These are phyloP conservation scores for Houttuynia cordata DNA, from an alignment of 164 flowering plant genomes.

Conservation along the genomic window DNA sequence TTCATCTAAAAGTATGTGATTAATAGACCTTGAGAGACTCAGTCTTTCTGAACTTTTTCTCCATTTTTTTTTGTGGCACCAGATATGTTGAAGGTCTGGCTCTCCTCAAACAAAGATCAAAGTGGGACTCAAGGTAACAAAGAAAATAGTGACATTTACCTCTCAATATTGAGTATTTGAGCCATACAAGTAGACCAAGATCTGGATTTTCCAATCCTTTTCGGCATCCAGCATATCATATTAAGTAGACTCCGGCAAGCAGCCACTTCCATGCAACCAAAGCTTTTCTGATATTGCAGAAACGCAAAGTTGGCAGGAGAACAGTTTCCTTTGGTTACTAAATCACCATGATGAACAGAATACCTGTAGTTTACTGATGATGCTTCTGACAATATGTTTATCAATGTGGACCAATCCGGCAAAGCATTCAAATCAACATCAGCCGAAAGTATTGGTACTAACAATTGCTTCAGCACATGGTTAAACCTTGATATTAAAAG, in stretches of 20 bases:
- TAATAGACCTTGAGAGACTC: too few relatives aligned
- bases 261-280: slow-evolving; percentile 8
- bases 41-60: too few relatives aligned
- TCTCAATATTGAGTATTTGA: slow-evolving; percentile 60
- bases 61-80: too few relatives aligned
- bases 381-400: slow-evolving; percentile 27
- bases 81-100: too few relatives aligned
- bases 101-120: too few relatives aligned
- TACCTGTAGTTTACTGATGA: slow-evolving; percentile 6
- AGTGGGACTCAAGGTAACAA: background rate
- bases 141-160: slow-evolving; percentile 28
- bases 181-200: slow-evolving; percentile 25
- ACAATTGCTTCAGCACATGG: slow-evolving; percentile 31
- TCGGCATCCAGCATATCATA: slow-evolving; percentile 61
- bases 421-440: slow-evolving; percentile 21
- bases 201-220: slow-evolving; percentile 27
- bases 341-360: slow-evolving; percentile 3
- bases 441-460: slow-evolving; percentile 11
- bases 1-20: too few relatives aligned
- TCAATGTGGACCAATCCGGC: slow-evolving; percentile 44
- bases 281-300: background rate
- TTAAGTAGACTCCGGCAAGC: slow-evolving; percentile 42
- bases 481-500: slow-evolving; percentile 48
- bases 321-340: slow-evolving; percentile 3
- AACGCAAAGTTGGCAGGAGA: slow-evolving; percentile 2